Percentiles rank a stretch among this genome's conserved stretches.
Conservation (phyloP, 2,329 filamentous ascomycete species). For the Curvularia lunata region DNA sequence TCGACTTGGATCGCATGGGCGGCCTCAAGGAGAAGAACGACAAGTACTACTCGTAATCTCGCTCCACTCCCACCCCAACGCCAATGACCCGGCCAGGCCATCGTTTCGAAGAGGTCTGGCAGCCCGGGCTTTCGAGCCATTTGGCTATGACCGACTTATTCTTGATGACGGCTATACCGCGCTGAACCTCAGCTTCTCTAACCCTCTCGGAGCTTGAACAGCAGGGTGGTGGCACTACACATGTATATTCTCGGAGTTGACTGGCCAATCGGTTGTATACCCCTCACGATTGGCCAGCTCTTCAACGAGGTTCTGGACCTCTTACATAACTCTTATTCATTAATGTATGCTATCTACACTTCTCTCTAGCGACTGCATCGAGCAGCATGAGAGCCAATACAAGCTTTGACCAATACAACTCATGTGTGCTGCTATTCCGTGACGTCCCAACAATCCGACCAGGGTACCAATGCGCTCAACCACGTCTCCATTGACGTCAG, state of each 20-base stretch:
- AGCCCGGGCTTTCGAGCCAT: conserved; percentile 32
- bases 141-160: conserved; percentile 49
- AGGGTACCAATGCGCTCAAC: background rate
- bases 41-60: conserved; percentile 44
- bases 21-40: conserved; percentile 91
- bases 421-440: background rate
- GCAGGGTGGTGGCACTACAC: conserved; percentile 21
- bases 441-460: background rate
- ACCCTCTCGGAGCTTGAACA: conserved; percentile 25
- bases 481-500: background rate
- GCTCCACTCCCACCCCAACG: background rate
- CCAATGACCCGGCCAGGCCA: conserved; percentile 27
- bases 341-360: conserved; percentile 51
- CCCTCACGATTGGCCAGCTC: conserved; percentile 33
- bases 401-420: conserved; percentile 28
- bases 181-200: conserved; percentile 33
- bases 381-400: conserved; percentile 47
- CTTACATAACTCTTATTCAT: conserved; percentile 51
- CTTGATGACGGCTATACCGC: conserved; percentile 43
- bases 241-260: conserved; percentile 50
- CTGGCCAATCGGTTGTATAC: conserved; percentile 31
- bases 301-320: conserved; percentile 45
- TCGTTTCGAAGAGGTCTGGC: conserved; percentile 21
- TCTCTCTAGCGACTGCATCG: conserved; percentile 36
- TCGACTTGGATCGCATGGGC: conserved; percentile 93